These are phyloP conservation scores for Moniliophthora roreri DNA, from an alignment of 1,284 basidiomycete genomes.

Conservation along the genomic window DNA sequence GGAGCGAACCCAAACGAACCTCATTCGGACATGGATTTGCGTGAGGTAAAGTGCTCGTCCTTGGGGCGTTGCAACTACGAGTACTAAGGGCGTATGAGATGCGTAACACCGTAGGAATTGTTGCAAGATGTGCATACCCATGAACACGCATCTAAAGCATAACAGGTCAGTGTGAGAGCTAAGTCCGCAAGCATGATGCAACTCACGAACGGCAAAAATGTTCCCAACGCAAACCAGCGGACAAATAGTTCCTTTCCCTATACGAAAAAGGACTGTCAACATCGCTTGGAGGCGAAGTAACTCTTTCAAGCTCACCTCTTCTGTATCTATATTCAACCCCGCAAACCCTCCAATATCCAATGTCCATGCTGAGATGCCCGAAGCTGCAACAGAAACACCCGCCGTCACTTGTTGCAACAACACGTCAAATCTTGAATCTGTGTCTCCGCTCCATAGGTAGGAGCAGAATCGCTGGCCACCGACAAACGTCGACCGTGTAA, in stretches of 20 bases:
- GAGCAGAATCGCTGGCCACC: slow-evolving; percentile 42
- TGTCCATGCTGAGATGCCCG: slow-evolving; percentile 40
- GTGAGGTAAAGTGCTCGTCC: slow-evolving; percentile 20
- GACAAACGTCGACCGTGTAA: slow-evolving; percentile 39
- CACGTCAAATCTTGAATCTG: slow-evolving; percentile 34
- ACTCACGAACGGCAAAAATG: slow-evolving; percentile 40
- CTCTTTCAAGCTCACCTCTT: slow-evolving; percentile 20
- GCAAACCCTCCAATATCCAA: slow-evolving; percentile 40
- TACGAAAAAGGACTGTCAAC: background rate
- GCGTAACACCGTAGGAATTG: background rate
- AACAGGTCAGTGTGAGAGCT: background rate
- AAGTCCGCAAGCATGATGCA: background rate
- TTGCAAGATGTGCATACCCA: slow-evolving; percentile 25
- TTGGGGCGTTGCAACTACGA: slow-evolving; percentile 30
- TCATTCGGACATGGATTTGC: slow-evolving; percentile 41
- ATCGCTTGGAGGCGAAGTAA: background rate
- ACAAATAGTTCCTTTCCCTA: slow-evolving; percentile 38
- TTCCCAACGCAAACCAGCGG: slow-evolving; percentile 39
- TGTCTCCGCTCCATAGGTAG: slow-evolving; percentile 42
- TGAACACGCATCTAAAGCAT: slow-evolving; percentile 37
- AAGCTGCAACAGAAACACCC: slow-evolving; percentile 37
- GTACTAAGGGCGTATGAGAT: slow-evolving; percentile 20
- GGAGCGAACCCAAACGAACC: slow-evolving; percentile 17
- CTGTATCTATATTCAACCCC: slow-evolving; percentile 34
- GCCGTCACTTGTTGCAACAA: slow-evolving; percentile 38